Evolutionary conservation across 73 alveolate species (phyloP), one percentile per base, ranked within the genome.

Genomic region (Symbiodinium natans): DNA sequence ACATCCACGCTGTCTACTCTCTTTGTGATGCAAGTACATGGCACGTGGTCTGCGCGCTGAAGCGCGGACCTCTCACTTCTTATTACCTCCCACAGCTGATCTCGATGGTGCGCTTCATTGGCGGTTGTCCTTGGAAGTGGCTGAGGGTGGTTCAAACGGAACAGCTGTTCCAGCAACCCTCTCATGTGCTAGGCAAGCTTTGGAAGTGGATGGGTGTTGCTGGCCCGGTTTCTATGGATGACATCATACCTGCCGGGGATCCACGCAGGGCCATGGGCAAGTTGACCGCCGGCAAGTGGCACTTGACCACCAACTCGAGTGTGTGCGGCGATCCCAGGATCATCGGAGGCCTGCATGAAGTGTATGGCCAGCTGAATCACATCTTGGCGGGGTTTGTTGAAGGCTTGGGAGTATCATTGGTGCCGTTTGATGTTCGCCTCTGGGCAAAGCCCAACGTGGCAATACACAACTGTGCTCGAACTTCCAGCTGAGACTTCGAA

Each of bases 21-120:
- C 52, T 77, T 34, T 77, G 86, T 25, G 86, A 77, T 33, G 86
- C 52, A 3, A 77, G 31, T n/a, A 38, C 41, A 7, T 77, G 86
- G 86, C 86, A 77, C 11, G 86, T 77, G 29, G 86, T 77, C 15
- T 77, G 86, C 52, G 86, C 86, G 11, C 86, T 77, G 52, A 77
- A 77, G 86, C 86, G 86, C 31, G 86, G 86, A 77, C 86, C 86
- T 34, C 46, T 36, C 52, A 77, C 86, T 23, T 77, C 86, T n/a
- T 77, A 77, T 48, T 77, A 77, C 86, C 86, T 77, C n/a, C 86
- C 86, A n/a, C 86, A 77, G 86, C 52, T 77, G 52, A n/a, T 77
- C 33, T 77, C 86, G 15, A 36, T 77, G 86, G 46, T 77, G 29
- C 86, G 86, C 41, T 77, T 77, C 43, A 77, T 77, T 77, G 86